phyloP scores from a whole-genome alignment of 1,284 basidiomycete species.

The Sporisorium exsertum region DNA sequence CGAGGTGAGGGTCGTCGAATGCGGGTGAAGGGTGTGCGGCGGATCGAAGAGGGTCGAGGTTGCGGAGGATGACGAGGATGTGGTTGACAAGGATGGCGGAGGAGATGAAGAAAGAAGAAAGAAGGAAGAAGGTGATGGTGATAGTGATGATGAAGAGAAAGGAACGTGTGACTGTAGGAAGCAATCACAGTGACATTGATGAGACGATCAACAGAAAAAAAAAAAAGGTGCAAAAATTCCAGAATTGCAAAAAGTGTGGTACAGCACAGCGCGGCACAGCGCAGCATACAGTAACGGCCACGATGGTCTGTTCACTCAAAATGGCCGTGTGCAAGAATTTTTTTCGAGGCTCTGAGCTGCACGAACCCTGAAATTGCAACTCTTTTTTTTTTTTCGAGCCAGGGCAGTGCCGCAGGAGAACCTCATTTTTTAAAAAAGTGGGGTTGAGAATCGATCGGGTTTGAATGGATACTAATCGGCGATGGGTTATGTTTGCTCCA shows the following conservation, averaged over 20 bases:
- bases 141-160: slow-evolving; percentile 5
- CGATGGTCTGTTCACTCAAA: slow-evolving; percentile 9
- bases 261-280: slow-evolving; percentile 21
- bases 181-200: slow-evolving; percentile 9
- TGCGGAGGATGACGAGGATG: not conserved
- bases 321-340: not conserved
- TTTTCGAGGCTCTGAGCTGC: not conserved
- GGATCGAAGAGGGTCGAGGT: not conserved
- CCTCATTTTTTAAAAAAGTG: not conserved
- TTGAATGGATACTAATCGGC: not conserved
- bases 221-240: slow-evolving; percentile 14
- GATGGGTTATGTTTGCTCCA: not conserved
- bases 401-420: not conserved
- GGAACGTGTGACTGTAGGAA: not conserved
- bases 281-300: no score
- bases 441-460: slow-evolving; percentile 18
- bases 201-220: slow-evolving; percentile 8
- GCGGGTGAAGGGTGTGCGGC: slow-evolving; percentile 7
- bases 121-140: not conserved
- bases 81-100: slow-evolving; percentile 18
- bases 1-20: not conserved
- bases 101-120: slow-evolving; percentile 15
- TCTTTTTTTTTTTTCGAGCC: not conserved
- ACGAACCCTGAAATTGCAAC: slow-evolving; percentile 2
- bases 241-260: slow-evolving; percentile 8